Evolutionary conservation across 371 early-diverging fungal species (phyloP).

Genomic region (Mucor plumbeus): DNA sequence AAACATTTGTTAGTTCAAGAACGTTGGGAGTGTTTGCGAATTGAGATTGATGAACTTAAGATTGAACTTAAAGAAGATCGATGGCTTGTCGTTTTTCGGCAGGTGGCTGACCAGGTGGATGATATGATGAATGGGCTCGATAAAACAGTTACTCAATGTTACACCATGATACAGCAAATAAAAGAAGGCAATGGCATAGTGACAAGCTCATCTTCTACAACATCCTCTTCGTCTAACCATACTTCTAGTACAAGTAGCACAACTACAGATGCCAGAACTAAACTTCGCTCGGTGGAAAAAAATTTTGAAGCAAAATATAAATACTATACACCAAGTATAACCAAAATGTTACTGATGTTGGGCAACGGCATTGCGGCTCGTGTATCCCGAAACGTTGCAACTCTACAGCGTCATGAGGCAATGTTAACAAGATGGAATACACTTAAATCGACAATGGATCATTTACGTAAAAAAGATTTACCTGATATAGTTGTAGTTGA

Average conservation of each 20-base stretch:
- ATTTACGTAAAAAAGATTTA: slow-evolving; percentile 56
- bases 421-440: slow-evolving; percentile 60
- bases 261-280: slow-evolving; percentile 24
- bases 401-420: slow-evolving; percentile 49
- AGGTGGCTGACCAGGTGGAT: slow-evolving; percentile 63
- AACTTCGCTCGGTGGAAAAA: slow-evolving; percentile 59
- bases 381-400: slow-evolving; percentile 48
- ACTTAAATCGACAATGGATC: slow-evolving; percentile 58
- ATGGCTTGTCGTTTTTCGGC: slow-evolving; percentile 63
- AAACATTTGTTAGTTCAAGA: slow-evolving; percentile 46
- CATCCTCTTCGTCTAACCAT: slow-evolving; percentile 16
- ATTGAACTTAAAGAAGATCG: slow-evolving; percentile 64
- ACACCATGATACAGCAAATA: slow-evolving; percentile 55
- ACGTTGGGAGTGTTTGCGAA: slow-evolving; percentile 52
- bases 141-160: slow-evolving; percentile 60
- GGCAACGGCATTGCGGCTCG: slow-evolving; percentile 62
- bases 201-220: slow-evolving; percentile 10
- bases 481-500: slow-evolving; percentile 45
- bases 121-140: slow-evolving; percentile 67
- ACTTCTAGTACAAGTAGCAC: slow-evolving; percentile 11
- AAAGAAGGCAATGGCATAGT: slow-evolving; percentile 25
- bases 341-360: slow-evolving; percentile 63
- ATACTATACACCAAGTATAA: slow-evolving; percentile 64
- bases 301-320: slow-evolving; percentile 69
- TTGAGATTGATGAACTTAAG: slow-evolving; percentile 58